Conservation (phyloP, 139 green algal species). For the Auxenochlorella pyrenoidosa region DNA sequence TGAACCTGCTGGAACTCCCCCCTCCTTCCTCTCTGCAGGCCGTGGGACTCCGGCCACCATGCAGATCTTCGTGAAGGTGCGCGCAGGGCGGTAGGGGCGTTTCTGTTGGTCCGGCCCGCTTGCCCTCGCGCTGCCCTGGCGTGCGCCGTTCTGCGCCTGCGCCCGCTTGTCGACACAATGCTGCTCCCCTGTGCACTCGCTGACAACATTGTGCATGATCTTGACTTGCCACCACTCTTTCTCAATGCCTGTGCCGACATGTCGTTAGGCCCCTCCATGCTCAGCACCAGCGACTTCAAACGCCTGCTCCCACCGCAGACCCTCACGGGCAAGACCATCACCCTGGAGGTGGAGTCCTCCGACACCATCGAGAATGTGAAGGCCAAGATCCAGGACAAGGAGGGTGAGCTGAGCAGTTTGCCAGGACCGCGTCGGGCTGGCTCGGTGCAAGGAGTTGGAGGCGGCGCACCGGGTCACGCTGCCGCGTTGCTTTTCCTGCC, state of each 20-base stretch:
- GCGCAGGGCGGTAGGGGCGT: too few relatives aligned
- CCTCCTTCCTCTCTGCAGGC: background rate
- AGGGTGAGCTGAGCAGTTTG: background rate
- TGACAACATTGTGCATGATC: too few relatives aligned
- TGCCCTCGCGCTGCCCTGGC: too few relatives aligned
- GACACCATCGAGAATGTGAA: slow-evolving; percentile 96
- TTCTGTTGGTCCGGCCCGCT: too few relatives aligned
- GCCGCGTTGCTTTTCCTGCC: background rate
- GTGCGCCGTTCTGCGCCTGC: too few relatives aligned
- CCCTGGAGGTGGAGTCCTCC: slow-evolving; percentile 86
- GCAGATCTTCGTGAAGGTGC: slow-evolving; percentile 81
- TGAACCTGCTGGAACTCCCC: background rate
- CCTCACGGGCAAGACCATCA: slow-evolving; percentile 94
- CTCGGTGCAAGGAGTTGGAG: background rate
- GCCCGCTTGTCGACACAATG: too few relatives aligned
- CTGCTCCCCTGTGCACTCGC: too few relatives aligned
- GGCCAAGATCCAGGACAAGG: slow-evolving; percentile 81
- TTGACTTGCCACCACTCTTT: too few relatives aligned
- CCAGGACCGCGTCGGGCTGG: background rate
- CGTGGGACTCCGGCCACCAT: slow-evolving; percentile 44
- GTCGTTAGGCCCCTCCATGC: too few relatives aligned
- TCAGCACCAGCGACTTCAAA: too few relatives aligned
- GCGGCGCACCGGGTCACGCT: background rate
- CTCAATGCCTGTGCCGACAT: too few relatives aligned
- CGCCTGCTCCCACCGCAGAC: too few relatives aligned